Evolutionary conservation across 139 green algal genomes (phyloP).

Genomic region (Chlorella sp.): DNA sequence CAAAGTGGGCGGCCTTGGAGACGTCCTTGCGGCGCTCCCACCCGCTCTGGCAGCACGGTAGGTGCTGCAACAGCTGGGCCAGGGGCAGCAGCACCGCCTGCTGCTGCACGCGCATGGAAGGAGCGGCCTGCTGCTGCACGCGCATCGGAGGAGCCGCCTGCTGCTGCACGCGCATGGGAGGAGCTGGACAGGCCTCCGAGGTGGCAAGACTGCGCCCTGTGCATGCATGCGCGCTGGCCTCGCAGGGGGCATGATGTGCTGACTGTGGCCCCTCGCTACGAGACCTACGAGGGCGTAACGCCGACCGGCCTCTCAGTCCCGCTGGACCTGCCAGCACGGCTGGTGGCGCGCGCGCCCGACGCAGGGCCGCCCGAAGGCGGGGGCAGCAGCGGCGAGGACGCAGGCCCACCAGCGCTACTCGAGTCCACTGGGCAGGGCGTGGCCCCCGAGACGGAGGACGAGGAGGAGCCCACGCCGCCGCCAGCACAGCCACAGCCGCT

Average conservation of each 20-base stretch:
- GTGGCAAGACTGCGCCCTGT: not conserved
- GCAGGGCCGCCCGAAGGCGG: not conserved
- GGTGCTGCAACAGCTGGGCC: not conserved
- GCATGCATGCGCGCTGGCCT: not conserved
- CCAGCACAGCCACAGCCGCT: not conserved
- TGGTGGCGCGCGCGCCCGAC: not conserved
- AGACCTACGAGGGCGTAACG: conserved; percentile 50
- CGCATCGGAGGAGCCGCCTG: not conserved
- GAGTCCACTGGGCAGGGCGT: too few relatives aligned
- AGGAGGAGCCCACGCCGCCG: not conserved
- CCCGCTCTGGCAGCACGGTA: conserved; percentile 58
- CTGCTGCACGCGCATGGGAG: not conserved
- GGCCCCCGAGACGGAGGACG: not conserved
- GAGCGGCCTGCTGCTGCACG: not conserved
- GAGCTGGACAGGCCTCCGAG: not conserved
- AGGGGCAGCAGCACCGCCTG: not conserved
- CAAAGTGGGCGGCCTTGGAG: conserved; percentile 83
- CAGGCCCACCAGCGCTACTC: not conserved
- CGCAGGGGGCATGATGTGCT: conserved; percentile 80
- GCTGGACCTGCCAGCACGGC: conserved; percentile 40
- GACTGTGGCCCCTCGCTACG: conserved; percentile 80
- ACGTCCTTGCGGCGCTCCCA: conserved; percentile 78
- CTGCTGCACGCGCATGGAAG: not conserved
- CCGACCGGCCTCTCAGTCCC: conserved; percentile 62
- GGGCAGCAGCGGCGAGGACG: not conserved